A percentile compares a stretch with the other conserved stretches of the same genome.
These are phyloP conservation scores for Cutaneotrichosporon mucoides DNA, from an alignment of 1,284 basidiomycete species.

Conservation along the genomic window DNA sequence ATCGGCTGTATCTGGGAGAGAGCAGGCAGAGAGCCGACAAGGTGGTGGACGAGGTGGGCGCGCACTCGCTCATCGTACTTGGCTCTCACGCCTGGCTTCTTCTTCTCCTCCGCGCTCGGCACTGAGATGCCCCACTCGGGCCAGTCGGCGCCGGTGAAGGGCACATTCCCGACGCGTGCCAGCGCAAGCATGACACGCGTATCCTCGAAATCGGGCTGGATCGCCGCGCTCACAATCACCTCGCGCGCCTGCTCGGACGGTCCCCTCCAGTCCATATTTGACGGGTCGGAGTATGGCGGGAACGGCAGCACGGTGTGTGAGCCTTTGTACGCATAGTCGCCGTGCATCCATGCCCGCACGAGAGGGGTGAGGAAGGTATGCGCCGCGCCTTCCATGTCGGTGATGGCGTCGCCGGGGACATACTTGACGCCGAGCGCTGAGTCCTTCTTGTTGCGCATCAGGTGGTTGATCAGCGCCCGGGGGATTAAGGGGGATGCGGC, in stretches of 20 bases:
- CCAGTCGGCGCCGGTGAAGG: background rate
- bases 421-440: conserved; percentile 27
- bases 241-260: conserved; percentile 6
- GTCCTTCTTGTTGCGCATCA: conserved; percentile 30
- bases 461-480: conserved; percentile 15
- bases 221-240: conserved; percentile 19
- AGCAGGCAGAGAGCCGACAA: conserved; percentile 1
- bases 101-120: background rate
- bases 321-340: conserved; percentile 22
- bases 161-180: background rate
- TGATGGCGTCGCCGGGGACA: conserved; percentile 14
- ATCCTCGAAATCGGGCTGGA: conserved; percentile 33
- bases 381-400: conserved; percentile 29
- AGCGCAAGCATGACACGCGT: conserved; percentile 18
- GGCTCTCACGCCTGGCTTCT: background rate
- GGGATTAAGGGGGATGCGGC: conserved; percentile 7
- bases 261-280: no score
- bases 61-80: conserved; percentile 2
- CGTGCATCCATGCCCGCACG: conserved; percentile 18
- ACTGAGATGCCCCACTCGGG: background rate
- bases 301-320: conserved; percentile 12
- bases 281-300: no score
- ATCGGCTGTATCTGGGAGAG: background rate
- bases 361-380: conserved; percentile 30
- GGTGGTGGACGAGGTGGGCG: conserved; percentile 8